Percentiles rank a stretch among this genome's conserved stretches.
phyloP scores from a whole-genome alignment of 2,329 filamentous ascomycete genomes.

The Fonsecaea pugnacius region DNA sequence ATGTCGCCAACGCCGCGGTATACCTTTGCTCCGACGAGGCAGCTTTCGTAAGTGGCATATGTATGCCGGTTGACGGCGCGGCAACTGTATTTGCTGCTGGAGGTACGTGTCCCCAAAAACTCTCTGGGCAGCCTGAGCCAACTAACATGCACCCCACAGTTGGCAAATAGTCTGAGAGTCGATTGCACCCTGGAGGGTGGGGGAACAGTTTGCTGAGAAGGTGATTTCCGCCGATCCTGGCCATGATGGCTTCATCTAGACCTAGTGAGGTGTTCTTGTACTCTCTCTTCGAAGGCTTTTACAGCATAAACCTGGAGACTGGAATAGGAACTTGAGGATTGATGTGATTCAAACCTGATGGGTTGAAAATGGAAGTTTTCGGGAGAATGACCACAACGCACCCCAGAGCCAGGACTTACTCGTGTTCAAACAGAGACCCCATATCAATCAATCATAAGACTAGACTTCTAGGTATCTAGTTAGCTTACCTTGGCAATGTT shows the following conservation, averaged over 20 bases:
- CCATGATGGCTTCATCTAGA: neutral
- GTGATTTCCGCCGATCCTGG: neutral
- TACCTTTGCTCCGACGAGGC: conserved; percentile 54
- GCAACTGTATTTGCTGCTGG: conserved; percentile 23
- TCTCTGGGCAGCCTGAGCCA: neutral
- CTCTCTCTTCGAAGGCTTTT: neutral
- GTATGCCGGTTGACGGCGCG: conserved; percentile 50
- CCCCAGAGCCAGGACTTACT: neutral
- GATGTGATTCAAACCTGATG: neutral
- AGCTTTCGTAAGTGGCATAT: conserved; percentile 50
- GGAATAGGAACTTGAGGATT: neutral
- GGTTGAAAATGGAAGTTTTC: neutral
- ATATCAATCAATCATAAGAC: neutral
- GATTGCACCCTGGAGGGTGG: neutral
- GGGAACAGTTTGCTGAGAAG: neutral
- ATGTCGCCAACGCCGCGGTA: conserved; percentile 45
- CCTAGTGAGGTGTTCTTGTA: neutral
- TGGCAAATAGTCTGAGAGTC: neutral
- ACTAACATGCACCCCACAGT: neutral
- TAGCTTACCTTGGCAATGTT: neutral
- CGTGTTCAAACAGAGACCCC: neutral
- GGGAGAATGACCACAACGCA: neutral
- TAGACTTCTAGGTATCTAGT: neutral
- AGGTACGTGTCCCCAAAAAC: conserved; percentile 42
- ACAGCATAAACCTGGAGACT: too few species aligned